Evolutionary conservation across 2,329 filamentous ascomycete species (phyloP), one percentile per base, ranked within the genome.

Genomic region (Paecilomyces dactylethromorphus): DNA sequence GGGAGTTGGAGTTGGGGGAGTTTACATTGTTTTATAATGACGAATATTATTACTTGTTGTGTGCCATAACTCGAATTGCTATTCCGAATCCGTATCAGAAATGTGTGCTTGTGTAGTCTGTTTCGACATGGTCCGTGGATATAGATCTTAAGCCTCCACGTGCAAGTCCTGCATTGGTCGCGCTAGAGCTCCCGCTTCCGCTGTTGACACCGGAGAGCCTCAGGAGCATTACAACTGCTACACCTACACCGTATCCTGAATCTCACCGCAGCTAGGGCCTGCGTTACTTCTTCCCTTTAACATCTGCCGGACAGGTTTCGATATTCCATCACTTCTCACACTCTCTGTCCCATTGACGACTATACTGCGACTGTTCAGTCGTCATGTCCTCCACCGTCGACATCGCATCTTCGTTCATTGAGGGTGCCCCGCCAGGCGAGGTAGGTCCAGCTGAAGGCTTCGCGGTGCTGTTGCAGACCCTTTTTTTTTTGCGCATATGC

Each of bases 391-490:
- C 78, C n/a, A 75, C 74, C 21, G 65, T 85, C 63, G 81, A 84
- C 61, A 86, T 87, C 58, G 81, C 91, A 64, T 89, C 92, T 66
- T 88, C 92, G 56, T 99, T 97, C 75, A 88, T 99, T 65, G 88
- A 96, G 79, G 91, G 91, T 71, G 92, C 94, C 69, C 94, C 94
- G 54, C 94, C 94, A 22, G 94, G 94, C 81, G 94, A 99, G 89
- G 93, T 96, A 85, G 56, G 67, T 52, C 31, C 11, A 35, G n/a
- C 4, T 21, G 13, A 52, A 53, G 29, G 50, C 12, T 56, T 26
- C 50, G 31, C 45, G 59, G 18, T 45, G 24, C 53, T 59, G 55
- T 31, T 58, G 33, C 55, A 57, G 54, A 45, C 12, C 22, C 11
- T 35, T 24, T 56, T 26, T 12, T 24, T 35, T 55, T 53, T 24